Evolutionary conservation across 2,329 filamentous ascomycete species (phyloP).

Genomic region (Stemphylium beticola): DNA sequence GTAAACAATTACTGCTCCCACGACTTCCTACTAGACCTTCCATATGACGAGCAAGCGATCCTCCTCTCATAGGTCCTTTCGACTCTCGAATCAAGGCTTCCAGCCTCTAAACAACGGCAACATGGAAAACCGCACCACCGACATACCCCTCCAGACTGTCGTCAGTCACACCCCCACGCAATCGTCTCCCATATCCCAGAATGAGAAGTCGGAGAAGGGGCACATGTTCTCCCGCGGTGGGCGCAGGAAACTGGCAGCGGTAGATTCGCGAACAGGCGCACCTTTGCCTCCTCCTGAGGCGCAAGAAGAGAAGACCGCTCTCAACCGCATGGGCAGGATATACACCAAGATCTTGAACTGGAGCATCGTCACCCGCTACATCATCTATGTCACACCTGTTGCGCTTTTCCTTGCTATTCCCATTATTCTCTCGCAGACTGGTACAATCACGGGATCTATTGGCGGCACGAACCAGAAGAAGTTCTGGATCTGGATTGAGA

Average conservation of each 20-base stretch:
- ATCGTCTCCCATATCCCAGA: conserved; percentile 26
- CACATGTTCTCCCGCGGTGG: conserved; percentile 47
- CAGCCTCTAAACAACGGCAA: conserved; percentile 43
- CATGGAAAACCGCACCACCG: conserved; percentile 59
- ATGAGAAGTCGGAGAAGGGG: conserved; percentile 47
- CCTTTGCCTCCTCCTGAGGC: conserved; percentile 35
- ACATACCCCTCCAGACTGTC: conserved; percentile 67
- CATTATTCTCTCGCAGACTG: conserved; percentile 66
- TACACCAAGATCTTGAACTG: conserved; percentile 68
- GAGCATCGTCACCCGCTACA: conserved; percentile 67
- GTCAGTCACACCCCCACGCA: conserved; percentile 55
- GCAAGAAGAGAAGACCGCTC: conserved; percentile 58
- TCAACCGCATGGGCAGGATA: conserved; percentile 65
- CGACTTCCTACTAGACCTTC: conserved; percentile 9
- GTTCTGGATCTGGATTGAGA: conserved; percentile 70
- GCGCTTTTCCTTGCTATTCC: conserved; percentile 65
- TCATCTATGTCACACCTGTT: conserved; percentile 67
- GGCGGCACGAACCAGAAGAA: conserved; percentile 63
- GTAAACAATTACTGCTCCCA: conserved; percentile 21
- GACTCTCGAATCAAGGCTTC: conserved; percentile 46
- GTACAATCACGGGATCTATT: conserved; percentile 50
- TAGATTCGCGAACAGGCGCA: conserved; percentile 41
- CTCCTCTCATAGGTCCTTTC: conserved; percentile 44
- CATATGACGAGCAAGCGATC: conserved; percentile 30
- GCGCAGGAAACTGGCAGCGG: conserved; percentile 33